Conservation (phyloP, 352 stramenopile species). For the Pythium vanterpoolii region DNA sequence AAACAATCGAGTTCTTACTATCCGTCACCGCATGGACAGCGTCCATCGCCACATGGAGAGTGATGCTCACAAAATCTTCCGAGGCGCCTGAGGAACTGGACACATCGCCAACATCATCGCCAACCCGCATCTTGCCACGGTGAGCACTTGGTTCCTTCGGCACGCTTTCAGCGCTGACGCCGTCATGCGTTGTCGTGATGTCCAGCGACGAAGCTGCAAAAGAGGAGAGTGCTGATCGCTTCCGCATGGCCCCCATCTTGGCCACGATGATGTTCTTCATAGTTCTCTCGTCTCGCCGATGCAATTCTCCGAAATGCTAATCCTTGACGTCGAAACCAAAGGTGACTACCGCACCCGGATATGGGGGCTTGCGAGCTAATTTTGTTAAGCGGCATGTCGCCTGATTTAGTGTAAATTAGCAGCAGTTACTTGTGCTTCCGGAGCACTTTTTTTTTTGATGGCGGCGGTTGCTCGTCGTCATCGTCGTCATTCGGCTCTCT, state of each 20-base stretch:
- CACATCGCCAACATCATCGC: neutral
- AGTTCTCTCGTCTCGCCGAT: neutral
- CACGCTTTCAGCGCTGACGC: neutral
- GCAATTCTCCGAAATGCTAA: neutral
- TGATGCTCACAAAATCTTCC: constrained; percentile 30
- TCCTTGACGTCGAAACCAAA: neutral
- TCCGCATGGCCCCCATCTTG: constrained; percentile 25
- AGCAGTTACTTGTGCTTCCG: constrained; percentile 11
- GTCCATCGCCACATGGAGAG: constrained; percentile 38
- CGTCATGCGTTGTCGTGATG: neutral
- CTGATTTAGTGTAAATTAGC: constrained; percentile 8
- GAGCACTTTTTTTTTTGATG: constrained; percentile 3
- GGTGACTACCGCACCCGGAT: neutral
- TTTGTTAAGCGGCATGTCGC: neutral
- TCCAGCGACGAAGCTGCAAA: constrained; percentile 9
- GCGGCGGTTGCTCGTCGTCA: neutral
- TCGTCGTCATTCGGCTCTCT: neutral
- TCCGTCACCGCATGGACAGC: constrained; percentile 37
- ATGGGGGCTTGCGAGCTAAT: neutral
- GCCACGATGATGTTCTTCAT: constrained; percentile 29
- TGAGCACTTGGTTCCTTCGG: constrained; percentile 37
- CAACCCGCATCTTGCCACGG: constrained; percentile 41
- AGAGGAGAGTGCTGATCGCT: constrained; percentile 19
- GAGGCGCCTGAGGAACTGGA: neutral
- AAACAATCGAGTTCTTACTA: constrained; percentile 35